Evolutionary conservation across 2,329 filamentous ascomycete species (phyloP), one percentile per base, ranked within the genome.

Genomic region (Talaromyces pinophilus): DNA sequence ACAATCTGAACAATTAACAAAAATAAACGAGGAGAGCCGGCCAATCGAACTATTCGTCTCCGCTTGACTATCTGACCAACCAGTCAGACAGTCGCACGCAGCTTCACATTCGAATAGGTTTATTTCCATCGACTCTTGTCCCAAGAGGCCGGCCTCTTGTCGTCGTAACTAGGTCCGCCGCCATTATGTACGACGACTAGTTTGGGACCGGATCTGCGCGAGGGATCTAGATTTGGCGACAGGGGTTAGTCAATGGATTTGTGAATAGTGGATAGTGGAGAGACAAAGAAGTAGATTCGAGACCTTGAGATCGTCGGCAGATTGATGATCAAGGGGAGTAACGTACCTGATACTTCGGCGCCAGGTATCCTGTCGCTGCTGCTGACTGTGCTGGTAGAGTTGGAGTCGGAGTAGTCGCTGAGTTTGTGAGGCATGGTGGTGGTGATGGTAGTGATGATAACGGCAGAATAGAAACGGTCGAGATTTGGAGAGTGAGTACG

Each of bases 61-160:
- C 61, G 61, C 48, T 42, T 17, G 61, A 30, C 7, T 42, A 33
- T 7, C 61, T 50, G 44, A 50, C 44, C 13, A 52, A 22, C 59
- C 19, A 42, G 59, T 25, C 33, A 62, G 52, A 42, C 3, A 60
- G 2, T 60, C 57, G 55, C 57, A 57, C 54, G 54, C 57, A 60
- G 35, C 38, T 17, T 44, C 38, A 30, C 15, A 30, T n/a, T 30
- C 13, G 35, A 25, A 15, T 30, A 35, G 42, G 25, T 59, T 48
- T 66, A 68, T 62, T 68, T 68, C 67, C 67, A 68, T 52, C 67
- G 67, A 54, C 55, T 68, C 52, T 63, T 68, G 64, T 68, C 67
- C 67, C 67, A 68, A 10, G 60, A 62, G 33, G 67, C 67, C 25
- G 67, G 67, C n/a, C 67, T 66, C 60, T 68, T 68, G 55, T 68